Evolutionary conservation across 495 filamentous ascomycete genomes (phyloP).

Genomic region (Neurospora sp.): DNA sequence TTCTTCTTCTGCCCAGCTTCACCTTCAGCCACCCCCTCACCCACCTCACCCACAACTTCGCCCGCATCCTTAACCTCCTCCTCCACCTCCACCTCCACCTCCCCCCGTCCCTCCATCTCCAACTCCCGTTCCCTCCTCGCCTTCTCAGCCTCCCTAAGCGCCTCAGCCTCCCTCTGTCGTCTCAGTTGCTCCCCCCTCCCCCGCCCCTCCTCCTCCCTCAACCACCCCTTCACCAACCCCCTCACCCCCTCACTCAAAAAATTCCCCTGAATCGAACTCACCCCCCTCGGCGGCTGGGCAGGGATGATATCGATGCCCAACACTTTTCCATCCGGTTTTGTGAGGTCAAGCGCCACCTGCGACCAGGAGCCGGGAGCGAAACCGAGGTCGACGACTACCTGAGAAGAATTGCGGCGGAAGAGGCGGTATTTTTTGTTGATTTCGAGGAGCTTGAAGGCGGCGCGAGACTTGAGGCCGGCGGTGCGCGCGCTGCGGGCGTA

Average conservation of each 20-base stretch:
- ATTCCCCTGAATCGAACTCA: slow-evolving; percentile 87
- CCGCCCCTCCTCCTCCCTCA: slow-evolving; percentile 49
- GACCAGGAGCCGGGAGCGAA: slow-evolving; percentile 95
- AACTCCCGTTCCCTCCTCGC: slow-evolving; percentile 3
- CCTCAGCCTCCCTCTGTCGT: slow-evolving; percentile 6
- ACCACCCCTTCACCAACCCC: slow-evolving; percentile 60
- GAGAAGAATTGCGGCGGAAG: slow-evolving; percentile 51
- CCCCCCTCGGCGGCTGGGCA: slow-evolving; percentile 76
- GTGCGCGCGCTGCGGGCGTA: slow-evolving; percentile 64
- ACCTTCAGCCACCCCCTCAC: neutral
- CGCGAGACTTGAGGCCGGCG: slow-evolving; percentile 72
- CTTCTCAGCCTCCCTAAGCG: neutral
- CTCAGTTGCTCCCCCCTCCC: neutral
- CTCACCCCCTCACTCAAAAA: slow-evolving; percentile 67
- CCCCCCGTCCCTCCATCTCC: slow-evolving; percentile 7
- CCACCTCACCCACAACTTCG: neutral
- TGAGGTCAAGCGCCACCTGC: slow-evolving; percentile 81
- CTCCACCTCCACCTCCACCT: neutral
- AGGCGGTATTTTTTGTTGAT: slow-evolving; percentile 73
- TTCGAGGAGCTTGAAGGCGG: slow-evolving; percentile 86
- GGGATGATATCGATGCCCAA: slow-evolving; percentile 91
- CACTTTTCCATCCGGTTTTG: slow-evolving; percentile 64
- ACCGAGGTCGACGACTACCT: slow-evolving; percentile 86
- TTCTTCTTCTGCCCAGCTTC: slow-evolving; percentile 3
- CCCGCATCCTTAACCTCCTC: neutral